Base-by-base conservation (phyloP, 257 asterid species). In the Striga asiatica region DNA sequence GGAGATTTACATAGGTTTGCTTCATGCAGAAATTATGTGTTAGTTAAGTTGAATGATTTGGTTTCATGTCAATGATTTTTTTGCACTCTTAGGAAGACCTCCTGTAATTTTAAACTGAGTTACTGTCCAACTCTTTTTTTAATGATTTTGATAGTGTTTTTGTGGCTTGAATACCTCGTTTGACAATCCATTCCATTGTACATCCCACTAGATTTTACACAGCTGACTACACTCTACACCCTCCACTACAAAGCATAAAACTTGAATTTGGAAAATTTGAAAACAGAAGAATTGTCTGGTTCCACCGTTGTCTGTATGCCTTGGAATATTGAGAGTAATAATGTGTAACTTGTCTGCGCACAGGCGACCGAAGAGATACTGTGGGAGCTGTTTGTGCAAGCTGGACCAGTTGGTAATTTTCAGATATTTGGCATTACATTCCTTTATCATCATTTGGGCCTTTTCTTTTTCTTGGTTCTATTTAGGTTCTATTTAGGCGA, bases 351-450 rank as follows among this genome's bases (percentile, higher is more conserved):
- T 45, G 13, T 32, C 21, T 67, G 42, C 25, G 38, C 62, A 54
- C 79, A 89, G 97, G 85, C 83, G 14, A 55, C 93, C 52, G 98
- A 89, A 69, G 98, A 86, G 78, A 70, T 85, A 56, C 66, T 89
- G 6, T 89, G 98, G 95, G 98, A 86, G 75, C 62, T 89, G 61
- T 83, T 89, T 68, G 96, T 89, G 67, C 98, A 86, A 77, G 98
- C 96, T 16, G 96, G 98, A 32, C 95, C 98, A 21, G 96, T 89
- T 56, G 96, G 98, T 89, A 74, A 5, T 82, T 68, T 61, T 31
- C 45, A 39, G 53, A 59, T 59, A 23, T 48, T 32, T 58, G 18
- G 31, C 31, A 18, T 35, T n/a, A 41, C 19, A 12, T 22, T 6
- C 22, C 22, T 55, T 53, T 9, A 11, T 48, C 34, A 20, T 20